Conservation (phyloP, 495 filamentous ascomycete species). For the Poronia punctata region DNA sequence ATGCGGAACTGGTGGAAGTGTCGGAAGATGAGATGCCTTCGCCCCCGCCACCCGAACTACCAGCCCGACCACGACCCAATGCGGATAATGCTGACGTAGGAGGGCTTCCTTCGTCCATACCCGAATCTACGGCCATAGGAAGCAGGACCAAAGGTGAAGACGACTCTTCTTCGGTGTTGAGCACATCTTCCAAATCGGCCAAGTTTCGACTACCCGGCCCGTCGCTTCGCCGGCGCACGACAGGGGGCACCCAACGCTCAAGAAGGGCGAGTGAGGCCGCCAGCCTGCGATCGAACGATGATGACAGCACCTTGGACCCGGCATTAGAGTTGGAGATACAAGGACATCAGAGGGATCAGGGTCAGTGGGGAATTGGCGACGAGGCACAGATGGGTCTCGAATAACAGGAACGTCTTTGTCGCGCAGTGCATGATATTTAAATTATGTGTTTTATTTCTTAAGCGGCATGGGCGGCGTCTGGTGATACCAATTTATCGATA, state of each 20-base stretch:
- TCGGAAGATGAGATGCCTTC: slow-evolving; percentile 27
- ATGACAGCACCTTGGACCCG: slow-evolving; percentile 25
- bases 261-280: slow-evolving; percentile 29
- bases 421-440: neutral
- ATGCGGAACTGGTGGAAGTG: slow-evolving; percentile 87
- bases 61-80: slow-evolving; percentile 11
- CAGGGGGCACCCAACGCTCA: slow-evolving; percentile 20
- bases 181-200: slow-evolving; percentile 23
- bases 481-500: slow-evolving; percentile 28
- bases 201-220: slow-evolving; percentile 15
- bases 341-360: slow-evolving; percentile 34
- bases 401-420: slow-evolving; percentile 11
- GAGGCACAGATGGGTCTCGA: slow-evolving; percentile 48
- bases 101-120: slow-evolving; percentile 8
- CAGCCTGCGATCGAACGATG: slow-evolving; percentile 28
- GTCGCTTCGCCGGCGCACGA: slow-evolving; percentile 20
- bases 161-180: slow-evolving; percentile 24
- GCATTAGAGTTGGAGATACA: slow-evolving; percentile 34
- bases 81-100: slow-evolving; percentile 8
- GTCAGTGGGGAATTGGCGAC: slow-evolving; percentile 48
- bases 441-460: slow-evolving; percentile 1
- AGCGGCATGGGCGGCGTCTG: slow-evolving; percentile 21
- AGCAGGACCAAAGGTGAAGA: slow-evolving; percentile 15
- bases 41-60: slow-evolving; percentile 16
- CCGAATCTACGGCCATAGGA: slow-evolving; percentile 8